These are phyloP conservation scores for Nectriaceae sp. DNA, from an alignment of 2,329 filamentous ascomycete genomes.

Conservation along the genomic window DNA sequence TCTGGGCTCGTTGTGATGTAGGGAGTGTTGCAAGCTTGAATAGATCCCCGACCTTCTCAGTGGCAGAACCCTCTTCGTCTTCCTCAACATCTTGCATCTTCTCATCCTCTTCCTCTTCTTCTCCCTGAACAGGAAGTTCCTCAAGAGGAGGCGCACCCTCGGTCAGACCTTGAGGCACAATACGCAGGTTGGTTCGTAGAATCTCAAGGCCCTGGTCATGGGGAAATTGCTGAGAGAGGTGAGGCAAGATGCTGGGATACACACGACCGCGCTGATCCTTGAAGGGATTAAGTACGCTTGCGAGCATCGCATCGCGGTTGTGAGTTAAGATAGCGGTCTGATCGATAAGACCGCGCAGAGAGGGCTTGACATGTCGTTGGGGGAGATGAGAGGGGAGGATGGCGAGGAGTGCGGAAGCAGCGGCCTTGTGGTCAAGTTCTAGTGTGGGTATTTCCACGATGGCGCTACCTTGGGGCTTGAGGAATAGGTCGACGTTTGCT, in stretches of 20 bases:
- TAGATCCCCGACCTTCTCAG: slow-evolving; percentile 18
- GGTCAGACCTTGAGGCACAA: slow-evolving; percentile 27
- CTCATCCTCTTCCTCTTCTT: slow-evolving; percentile 41
- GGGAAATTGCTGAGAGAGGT: slow-evolving; percentile 68
- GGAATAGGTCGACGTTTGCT: slow-evolving; percentile 73
- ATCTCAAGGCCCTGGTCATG: slow-evolving; percentile 69
- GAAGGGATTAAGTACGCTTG: slow-evolving; percentile 80
- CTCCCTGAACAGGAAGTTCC: slow-evolving; percentile 25
- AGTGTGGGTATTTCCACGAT: slow-evolving; percentile 38
- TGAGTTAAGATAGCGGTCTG: slow-evolving; percentile 74
- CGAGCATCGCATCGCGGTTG: slow-evolving; percentile 72
- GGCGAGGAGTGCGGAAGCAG: slow-evolving; percentile 65
- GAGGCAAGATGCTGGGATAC: slow-evolving; percentile 76
- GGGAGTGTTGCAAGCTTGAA: slow-evolving; percentile 23
- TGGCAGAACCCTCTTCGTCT: slow-evolving; percentile 34
- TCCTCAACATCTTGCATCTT: slow-evolving; percentile 40
- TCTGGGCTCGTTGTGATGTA: slow-evolving; percentile 19
- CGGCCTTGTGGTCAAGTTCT: slow-evolving; percentile 48
- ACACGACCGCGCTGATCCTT: slow-evolving; percentile 63
- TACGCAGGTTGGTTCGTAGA: slow-evolving; percentile 61
- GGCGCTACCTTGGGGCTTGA: slow-evolving; percentile 43
- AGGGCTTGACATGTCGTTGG: slow-evolving; percentile 67
- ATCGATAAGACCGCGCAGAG: slow-evolving; percentile 74
- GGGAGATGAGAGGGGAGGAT: slow-evolving; percentile 64
- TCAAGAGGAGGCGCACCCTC: slow-evolving; percentile 24